Evolutionary conservation across 441 rosid genomes (phyloP), one percentile per base, ranked within the genome.

Genomic region (Aquilaria agallochum): DNA sequence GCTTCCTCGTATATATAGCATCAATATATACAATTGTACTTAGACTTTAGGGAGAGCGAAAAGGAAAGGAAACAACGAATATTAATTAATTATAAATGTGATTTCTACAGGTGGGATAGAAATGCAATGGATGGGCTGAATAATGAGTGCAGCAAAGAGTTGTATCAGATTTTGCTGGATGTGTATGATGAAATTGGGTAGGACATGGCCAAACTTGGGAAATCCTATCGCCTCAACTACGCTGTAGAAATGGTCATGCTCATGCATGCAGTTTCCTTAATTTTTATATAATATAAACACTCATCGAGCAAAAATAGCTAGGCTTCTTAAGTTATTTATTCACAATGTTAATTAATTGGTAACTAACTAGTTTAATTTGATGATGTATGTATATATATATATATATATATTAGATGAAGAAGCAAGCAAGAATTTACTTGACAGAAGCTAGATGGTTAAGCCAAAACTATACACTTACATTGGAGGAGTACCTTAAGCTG

Each of bases 131-230:
- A 66, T 46, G 52, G 54, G 32, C 76, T 80, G 1, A 7, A 3
- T 3, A 80, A 75, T 1, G 65, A 75, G 2, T 77, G 66, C 56
- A 80, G 77, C 78, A 61, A 63, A 50, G 4, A 51, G 2, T 30
- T 9, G 13, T 71, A 68, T 40, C 20, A 64, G 46, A 62, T 62
- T 48, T 4, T 71, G 2, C 2, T 78, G 9, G 72, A 69, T 34
- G 20, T 76, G n/a, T 65, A 64, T 9, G 15, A 42, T 11, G 82
- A 75, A 70, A 63, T 73, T 50, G 80, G 66, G 34, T 46, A 67
- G 5, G 47, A 59, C 15, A 4, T 68, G 5, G 31, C 52, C 0
- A 52, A 52, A 46, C 34, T 63, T 50, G 80, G 76, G n/a, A 71
- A 53, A 30, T 34, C 62, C 9, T 64, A 63, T 13, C 27, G 60